Evolutionary conservation across 352 stramenopile species (phyloP), one percentile per base, ranked within the genome.

Genomic region (Phytophthora multivora): DNA sequence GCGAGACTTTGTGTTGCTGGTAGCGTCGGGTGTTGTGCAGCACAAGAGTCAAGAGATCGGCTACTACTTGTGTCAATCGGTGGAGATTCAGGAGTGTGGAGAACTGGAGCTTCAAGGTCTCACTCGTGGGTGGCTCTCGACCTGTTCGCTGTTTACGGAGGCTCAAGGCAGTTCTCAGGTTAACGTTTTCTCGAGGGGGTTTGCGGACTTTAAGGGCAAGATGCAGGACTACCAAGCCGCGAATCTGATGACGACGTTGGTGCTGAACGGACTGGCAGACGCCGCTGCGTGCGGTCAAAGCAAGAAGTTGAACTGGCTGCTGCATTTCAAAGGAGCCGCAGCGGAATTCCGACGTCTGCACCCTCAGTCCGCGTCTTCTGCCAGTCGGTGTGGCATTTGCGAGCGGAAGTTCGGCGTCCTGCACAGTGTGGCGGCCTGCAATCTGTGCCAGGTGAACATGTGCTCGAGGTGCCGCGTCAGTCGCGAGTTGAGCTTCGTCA

Each of bases 251-350:
- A 52, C 59, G 6, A 59, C 23, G 8, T n/a, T 71, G 12, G 21
- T 71, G 53, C 53, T 79, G 5, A 41, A 48, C 12, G 40, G 51
- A 2, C 23, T 73, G 11, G 38, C 57, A 40, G 82, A 84, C 16
- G 61, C 66, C 7, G 73, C 82, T 9, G 63, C 51, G n/a, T 87
- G 79, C 31, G 69, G 77, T 0, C 78, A 89, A 52, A 83, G 58
- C 54, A 83, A 80, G 61, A 91, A 91, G 21, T 59, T 91, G 25
- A 55, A 63, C 36, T 85, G 77, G 69, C 18, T 83, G 25, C 23
- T 83, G 1, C 53, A 61, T 21, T 64, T 51, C 21, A 57, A 71
- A 19, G 48, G 40, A 15, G 47, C 63, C 1, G 42, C 66, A 15
- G 45, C 33, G 1, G 51, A 70, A 43, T 68, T 71, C 13, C 60